These are phyloP conservation scores for Starmerella bombi DNA, from an alignment of 805 yeast species.

Conservation along the genomic window DNA sequence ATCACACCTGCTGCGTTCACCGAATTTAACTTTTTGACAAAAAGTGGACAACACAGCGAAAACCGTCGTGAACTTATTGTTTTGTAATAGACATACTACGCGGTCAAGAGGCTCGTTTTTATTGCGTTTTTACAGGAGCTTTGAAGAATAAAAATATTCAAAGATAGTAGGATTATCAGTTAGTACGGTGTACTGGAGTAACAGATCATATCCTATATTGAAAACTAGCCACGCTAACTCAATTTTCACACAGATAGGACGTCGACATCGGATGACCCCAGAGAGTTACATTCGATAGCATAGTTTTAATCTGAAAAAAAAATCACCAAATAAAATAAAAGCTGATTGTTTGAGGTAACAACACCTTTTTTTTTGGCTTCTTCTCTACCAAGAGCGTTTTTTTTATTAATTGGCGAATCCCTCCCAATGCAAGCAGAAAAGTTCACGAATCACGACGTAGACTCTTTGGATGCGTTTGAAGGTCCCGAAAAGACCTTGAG, in stretches of 20 bases:
- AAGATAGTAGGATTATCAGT: too few species aligned
- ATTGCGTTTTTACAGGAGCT: too few species aligned
- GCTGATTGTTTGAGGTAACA: slow-evolving; percentile 6
- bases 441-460: slow-evolving; percentile 69
- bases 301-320: background rate
- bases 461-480: slow-evolving; percentile 86
- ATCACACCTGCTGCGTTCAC: too few species aligned
- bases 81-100: too few species aligned
- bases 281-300: slow-evolving; percentile 4
- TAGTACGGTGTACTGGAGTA: too few species aligned
- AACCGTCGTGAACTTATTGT: too few species aligned
- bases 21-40: too few species aligned
- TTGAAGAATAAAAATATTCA: too few species aligned
- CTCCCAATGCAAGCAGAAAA: slow-evolving; percentile 19
- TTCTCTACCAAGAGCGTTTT: slow-evolving; percentile 3
- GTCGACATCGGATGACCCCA: slow-evolving; percentile 1
- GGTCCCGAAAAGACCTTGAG: slow-evolving; percentile 94
- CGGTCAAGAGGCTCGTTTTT: too few species aligned
- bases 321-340: slow-evolving; percentile 5
- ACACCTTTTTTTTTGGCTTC: slow-evolving; percentile 11
- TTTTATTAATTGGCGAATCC: slow-evolving; percentile 1
- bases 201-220: too few species aligned
- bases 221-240: too few species aligned
- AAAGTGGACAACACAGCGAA: too few species aligned
- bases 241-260: background rate